phyloP scores from a whole-genome alignment of 352 stramenopile species.

The Phytophthora sansomeana region DNA sequence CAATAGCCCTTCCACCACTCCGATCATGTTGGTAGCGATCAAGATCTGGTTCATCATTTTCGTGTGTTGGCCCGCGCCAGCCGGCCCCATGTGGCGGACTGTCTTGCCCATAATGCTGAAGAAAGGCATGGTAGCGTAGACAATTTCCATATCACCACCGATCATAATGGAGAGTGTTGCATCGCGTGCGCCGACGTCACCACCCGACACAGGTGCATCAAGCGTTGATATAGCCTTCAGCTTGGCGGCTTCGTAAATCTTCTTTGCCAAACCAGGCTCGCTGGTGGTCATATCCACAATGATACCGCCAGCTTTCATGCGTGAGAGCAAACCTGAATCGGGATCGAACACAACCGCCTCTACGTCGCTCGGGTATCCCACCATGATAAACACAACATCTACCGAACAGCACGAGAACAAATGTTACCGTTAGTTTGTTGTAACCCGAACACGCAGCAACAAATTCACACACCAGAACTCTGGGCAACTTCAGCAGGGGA shows the following conservation, averaged over 20 bases:
- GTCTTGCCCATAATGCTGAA: constrained; percentile 92
- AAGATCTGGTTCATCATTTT: constrained; percentile 95
- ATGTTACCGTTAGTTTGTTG: not conserved
- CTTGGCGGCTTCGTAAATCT: constrained; percentile 85
- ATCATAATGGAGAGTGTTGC: constrained; percentile 92
- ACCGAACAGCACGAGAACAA: constrained; percentile 2
- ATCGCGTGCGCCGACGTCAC: constrained; percentile 89
- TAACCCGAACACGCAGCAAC: not conserved
- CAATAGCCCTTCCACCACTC: constrained; percentile 87
- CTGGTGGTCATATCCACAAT: constrained; percentile 94
- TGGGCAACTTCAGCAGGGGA: constrained; percentile 85
- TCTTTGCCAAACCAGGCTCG: constrained; percentile 87
- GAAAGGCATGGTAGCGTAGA: constrained; percentile 86
- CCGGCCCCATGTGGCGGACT: constrained; percentile 87
- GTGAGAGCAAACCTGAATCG: constrained; percentile 67
- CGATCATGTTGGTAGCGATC: constrained; percentile 91
- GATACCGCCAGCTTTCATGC: constrained; percentile 81
- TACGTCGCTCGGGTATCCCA: constrained; percentile 89
- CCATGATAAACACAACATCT: constrained; percentile 93
- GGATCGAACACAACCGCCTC: constrained; percentile 77
- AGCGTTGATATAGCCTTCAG: constrained; percentile 75
- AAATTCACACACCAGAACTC: constrained; percentile 56
- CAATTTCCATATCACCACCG: constrained; percentile 82
- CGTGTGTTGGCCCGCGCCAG: constrained; percentile 87
- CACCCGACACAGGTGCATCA: constrained; percentile 88